These are phyloP conservation scores for Tylopilus subfusipes DNA, from an alignment of 768 basidiomycete genomes.

Conservation along the genomic window DNA sequence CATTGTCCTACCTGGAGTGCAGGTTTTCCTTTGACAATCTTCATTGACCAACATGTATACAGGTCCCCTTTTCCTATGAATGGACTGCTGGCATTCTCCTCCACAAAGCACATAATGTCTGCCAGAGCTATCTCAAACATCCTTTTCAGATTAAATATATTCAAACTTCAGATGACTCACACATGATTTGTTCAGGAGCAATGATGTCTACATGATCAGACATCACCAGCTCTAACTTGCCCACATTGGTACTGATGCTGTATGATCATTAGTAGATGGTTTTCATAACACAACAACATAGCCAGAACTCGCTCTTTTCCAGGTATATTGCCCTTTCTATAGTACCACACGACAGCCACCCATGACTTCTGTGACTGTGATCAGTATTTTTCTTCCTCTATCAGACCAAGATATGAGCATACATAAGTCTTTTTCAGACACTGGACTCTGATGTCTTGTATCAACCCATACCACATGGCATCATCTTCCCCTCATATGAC, in stretches of 20 bases:
- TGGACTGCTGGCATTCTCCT: background rate
- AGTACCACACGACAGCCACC: background rate
- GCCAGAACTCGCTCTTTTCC: background rate
- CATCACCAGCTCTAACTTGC: background rate
- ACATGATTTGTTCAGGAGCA: background rate
- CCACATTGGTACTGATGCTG: background rate
- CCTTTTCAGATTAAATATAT: background rate
- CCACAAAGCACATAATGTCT: background rate
- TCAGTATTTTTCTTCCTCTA: background rate
- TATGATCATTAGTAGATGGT: background rate
- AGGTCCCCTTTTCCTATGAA: background rate
- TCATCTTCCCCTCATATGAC: background rate
- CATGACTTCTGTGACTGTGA: background rate
- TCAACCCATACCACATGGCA: background rate
- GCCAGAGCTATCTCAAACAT: background rate
- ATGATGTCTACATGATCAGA: slow-evolving; percentile 1
- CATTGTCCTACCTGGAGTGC: background rate
- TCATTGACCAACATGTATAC: background rate
- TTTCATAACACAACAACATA: background rate
- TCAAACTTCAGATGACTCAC: background rate
- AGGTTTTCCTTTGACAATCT: too few species aligned
- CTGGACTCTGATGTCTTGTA: background rate
- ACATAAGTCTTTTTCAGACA: background rate
- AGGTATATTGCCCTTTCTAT: background rate
- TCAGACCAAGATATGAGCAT: background rate